Evolutionary conservation across 345 rosid genomes (phyloP), one percentile per base, ranked within the genome.

Genomic region (Salix koriyanagi): DNA sequence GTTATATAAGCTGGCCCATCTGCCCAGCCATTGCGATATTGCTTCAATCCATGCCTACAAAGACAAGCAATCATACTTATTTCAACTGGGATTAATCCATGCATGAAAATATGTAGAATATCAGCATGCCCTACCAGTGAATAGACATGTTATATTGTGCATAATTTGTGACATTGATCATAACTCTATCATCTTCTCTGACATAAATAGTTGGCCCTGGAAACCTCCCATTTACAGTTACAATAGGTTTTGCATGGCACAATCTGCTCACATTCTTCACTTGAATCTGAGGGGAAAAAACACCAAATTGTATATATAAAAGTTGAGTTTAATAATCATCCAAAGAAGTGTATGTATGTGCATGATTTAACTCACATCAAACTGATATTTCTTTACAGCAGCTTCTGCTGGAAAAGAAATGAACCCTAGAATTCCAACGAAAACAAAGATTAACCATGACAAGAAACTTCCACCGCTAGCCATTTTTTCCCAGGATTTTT

Each of bases 331-430:
- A 13, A 14, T 46, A 4, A 46, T 46, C 50, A 46, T 46, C 50
- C 50, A 46, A 46, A 46, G 50, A 46, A 46, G 50, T 44, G 16
- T 44, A 26, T 23, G 0, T 62, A 14, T 2, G 66, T 62, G 26
- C n/a, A 18, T 58, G 64, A 30, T n/a, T 28, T 18, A 25, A 76
- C 87, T 79, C 83, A 86, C 89, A 71, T 84, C 83, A 58, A 88
- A 86, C 75, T 84, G 87, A 84, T 88, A 86, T 76, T 77, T 80
- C 77, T 82, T 85, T 16, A 81, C 69, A 65, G 84, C 86, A 13
- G 88, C 88, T 64, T 88, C 83, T 6, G 84, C 76, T 0, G 79
- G 79, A 67, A 69, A 64, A 72, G 77, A 34, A 74, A 67, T 41
- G n/a, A 77, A 61, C 16, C 77, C 83, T 13, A 86, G 62, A 12